Evolutionary conservation across 192 early-diverging fungal species (phyloP).

Genomic region (Chytriomyces hyalinus): DNA sequence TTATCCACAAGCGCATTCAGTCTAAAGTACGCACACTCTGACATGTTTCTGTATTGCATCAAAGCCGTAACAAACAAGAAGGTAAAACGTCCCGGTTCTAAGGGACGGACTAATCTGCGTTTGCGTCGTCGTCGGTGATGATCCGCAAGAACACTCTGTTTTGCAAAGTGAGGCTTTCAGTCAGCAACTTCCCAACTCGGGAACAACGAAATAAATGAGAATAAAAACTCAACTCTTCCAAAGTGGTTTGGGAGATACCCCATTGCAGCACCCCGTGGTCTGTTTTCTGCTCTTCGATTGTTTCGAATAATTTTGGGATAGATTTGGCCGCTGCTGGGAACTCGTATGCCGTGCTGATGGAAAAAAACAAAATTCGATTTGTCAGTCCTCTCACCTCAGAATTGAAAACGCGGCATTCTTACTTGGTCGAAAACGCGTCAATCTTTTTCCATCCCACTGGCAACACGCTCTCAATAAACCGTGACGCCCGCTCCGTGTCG

Average conservation of each 20-base stretch:
- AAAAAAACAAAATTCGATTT: neutral
- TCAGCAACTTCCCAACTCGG: neutral
- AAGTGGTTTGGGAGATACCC: conserved; percentile 69
- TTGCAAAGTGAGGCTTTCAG: neutral
- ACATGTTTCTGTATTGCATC: too few relatives aligned
- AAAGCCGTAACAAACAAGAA: too few relatives aligned
- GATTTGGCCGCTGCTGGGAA: conserved; percentile 56
- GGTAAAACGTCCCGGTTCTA: too few relatives aligned
- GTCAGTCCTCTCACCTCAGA: neutral
- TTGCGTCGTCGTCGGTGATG: conserved; percentile 20
- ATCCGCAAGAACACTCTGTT: neutral
- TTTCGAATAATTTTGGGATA: conserved; percentile 58
- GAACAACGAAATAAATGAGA: conserved; percentile 25
- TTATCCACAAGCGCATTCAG: too few relatives aligned
- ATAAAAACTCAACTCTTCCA: conserved; percentile 74
- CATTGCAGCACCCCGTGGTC: conserved; percentile 71
- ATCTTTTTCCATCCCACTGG: conserved; percentile 57
- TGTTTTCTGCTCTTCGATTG: conserved; percentile 58
- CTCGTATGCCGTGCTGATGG: conserved; percentile 61
- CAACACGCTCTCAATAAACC: conserved; percentile 53
- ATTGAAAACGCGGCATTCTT: too few relatives aligned
- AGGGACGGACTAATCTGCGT: conserved; percentile 4
- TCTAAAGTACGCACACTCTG: too few relatives aligned
- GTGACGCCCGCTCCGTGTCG: conserved; percentile 45
- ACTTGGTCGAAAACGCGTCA: conserved; percentile 58